A percentile compares a stretch with the other conserved stretches of the same genome.
These are phyloP conservation scores for Abrus pulchellus DNA, from an alignment of 306 rosid species.

Conservation along the genomic window DNA sequence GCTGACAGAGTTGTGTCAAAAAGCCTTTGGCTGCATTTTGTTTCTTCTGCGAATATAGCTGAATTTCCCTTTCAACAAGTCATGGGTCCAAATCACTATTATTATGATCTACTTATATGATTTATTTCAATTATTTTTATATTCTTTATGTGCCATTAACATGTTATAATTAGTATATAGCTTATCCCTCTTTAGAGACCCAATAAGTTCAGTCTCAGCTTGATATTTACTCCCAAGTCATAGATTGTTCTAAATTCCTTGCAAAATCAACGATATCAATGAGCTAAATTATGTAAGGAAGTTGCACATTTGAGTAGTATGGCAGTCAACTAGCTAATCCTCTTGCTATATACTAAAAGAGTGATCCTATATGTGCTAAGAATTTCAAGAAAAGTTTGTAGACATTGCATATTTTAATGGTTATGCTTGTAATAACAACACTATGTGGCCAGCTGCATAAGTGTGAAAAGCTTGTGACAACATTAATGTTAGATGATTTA, in stretches of 20 bases:
- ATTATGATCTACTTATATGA: neutral
- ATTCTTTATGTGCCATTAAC: neutral
- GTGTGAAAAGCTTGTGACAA: neutral
- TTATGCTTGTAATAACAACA: neutral
- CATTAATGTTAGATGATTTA: conserved; percentile 14
- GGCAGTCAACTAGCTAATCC: neutral
- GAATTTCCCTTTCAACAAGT: conserved; percentile 14
- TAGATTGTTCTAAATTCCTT: neutral
- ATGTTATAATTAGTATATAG: neutral
- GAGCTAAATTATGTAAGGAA: neutral
- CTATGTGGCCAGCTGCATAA: neutral
- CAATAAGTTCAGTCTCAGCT: no score
- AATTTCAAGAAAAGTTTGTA: neutral
- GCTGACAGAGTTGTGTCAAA: neutral
- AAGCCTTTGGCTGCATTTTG: neutral
- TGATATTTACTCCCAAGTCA: neutral
- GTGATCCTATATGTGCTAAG: neutral
- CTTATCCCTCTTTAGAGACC: neutral
- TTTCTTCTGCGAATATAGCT: conserved; percentile 1
- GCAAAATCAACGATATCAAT: neutral
- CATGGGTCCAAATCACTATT: neutral
- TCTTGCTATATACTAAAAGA: neutral
- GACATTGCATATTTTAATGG: neutral
- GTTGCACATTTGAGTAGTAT: neutral
- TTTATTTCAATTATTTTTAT: neutral